phyloP scores from a whole-genome alignment of 1,284 basidiomycete genomes.

The Ustilago sp. region DNA sequence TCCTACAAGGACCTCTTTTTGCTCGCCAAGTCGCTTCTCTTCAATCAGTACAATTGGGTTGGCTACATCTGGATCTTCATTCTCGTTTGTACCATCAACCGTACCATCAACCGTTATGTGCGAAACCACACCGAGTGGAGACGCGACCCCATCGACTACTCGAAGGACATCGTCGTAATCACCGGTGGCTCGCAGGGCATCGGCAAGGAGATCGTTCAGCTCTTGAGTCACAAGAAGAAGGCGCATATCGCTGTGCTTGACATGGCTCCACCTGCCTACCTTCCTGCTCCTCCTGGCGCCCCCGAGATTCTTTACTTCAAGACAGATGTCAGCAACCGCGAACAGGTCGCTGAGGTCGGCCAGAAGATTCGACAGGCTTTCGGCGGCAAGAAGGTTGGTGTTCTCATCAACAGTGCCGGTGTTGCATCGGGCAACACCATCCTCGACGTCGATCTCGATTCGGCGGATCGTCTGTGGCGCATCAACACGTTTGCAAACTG shows the following conservation, averaged over 20 bases:
- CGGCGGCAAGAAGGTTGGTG: constrained; percentile 54
- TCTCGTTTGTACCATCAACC: constrained; percentile 55
- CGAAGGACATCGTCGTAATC: constrained; percentile 65
- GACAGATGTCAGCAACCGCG: constrained; percentile 63
- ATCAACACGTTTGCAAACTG: constrained; percentile 67
- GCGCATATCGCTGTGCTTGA: constrained; percentile 67
- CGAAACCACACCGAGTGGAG: constrained; percentile 58
- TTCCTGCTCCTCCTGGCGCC: constrained; percentile 58
- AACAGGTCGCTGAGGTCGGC: constrained; percentile 56
- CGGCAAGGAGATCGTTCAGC: constrained; percentile 65
- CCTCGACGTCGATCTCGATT: constrained; percentile 54
- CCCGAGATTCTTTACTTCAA: constrained; percentile 67
- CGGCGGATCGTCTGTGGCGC: constrained; percentile 52
- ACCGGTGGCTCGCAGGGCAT: constrained; percentile 68
- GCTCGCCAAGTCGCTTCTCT: constrained; percentile 45
- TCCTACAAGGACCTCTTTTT: constrained; percentile 19
- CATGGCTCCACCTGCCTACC: constrained; percentile 62
- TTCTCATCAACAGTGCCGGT: constrained; percentile 66
- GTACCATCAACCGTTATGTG: constrained; percentile 52
- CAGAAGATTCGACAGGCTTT: constrained; percentile 51
- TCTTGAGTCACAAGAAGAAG: constrained; percentile 53
- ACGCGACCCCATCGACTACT: constrained; percentile 60
- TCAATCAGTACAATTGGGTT: constrained; percentile 56
- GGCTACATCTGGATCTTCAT: constrained; percentile 53
- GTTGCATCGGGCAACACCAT: constrained; percentile 62